Evolutionary conservation across 208 protist species (phyloP).

Genomic region (Sergeia podlipaevii): DNA sequence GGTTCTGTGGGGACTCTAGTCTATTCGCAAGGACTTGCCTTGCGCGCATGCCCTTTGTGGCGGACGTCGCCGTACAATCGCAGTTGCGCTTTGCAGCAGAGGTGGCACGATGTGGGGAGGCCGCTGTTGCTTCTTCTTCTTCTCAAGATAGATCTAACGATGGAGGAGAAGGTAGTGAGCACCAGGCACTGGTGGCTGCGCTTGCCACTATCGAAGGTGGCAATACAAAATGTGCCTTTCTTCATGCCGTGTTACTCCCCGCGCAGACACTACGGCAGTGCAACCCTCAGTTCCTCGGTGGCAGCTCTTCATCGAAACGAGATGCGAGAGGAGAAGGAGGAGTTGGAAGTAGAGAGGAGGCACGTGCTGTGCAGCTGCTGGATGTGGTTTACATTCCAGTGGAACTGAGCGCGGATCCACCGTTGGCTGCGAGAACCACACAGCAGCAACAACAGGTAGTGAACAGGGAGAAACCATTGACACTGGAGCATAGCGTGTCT

Average conservation of each 20-base stretch:
- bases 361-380: too few relatives aligned
- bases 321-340: neutral
- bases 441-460: too few relatives aligned
- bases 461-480: too few relatives aligned
- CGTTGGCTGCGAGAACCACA: too few relatives aligned
- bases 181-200: neutral
- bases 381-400: too few relatives aligned
- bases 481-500: too few relatives aligned
- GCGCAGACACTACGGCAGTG: conserved; percentile 19
- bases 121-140: conserved; percentile 22
- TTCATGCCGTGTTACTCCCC: conserved; percentile 32
- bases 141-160: conserved; percentile 5
- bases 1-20: conserved; percentile 21
- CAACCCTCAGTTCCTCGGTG: conserved; percentile 7
- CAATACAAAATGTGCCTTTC: conserved; percentile 25
- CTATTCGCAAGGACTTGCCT: conserved; percentile 12
- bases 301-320: neutral
- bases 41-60: conserved; percentile 18
- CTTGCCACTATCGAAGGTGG: neutral
- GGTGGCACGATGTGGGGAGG: neutral
- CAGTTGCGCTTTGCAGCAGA: conserved; percentile 11
- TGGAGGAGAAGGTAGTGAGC: neutral
- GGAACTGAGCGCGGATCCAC: too few relatives aligned
- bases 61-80: conserved; percentile 20
- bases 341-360: too few relatives aligned